A percentile compares a stretch with the other conserved stretches of the same genome.
These are phyloP conservation scores for Alisma plantagoaquatica DNA, from an alignment of 106 monocot genomes.

Conservation along the genomic window DNA sequence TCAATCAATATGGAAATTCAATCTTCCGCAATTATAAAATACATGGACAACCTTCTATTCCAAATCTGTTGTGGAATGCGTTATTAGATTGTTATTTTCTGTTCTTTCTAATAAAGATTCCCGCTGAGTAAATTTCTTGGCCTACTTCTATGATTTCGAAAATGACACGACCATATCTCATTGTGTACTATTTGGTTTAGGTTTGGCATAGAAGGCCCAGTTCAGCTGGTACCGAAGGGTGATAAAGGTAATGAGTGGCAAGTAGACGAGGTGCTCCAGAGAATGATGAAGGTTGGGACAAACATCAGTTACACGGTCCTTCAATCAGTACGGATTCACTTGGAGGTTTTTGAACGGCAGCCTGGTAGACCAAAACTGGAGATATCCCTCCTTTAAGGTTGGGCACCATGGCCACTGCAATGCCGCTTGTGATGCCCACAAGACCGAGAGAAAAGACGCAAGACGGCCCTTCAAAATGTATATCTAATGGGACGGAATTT, in stretches of 20 bases:
- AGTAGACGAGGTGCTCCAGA: conserved; percentile 79
- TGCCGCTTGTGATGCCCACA: too few relatives aligned
- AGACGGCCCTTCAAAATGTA: too few relatives aligned
- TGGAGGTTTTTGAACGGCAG: conserved; percentile 95
- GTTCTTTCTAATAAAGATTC: too few relatives aligned
- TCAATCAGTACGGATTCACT: conserved; percentile 75
- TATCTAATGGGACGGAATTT: too few relatives aligned
- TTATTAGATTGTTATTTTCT: too few relatives aligned
- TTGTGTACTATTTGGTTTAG: conserved; percentile 15
- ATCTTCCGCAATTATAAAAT: background rate
- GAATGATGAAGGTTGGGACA: conserved; percentile 49
- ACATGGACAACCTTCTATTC: background rate
- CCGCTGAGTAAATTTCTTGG: background rate
- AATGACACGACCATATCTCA: background rate
- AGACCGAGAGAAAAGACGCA: too few relatives aligned
- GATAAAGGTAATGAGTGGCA: conserved; percentile 73
- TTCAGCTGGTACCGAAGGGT: conserved; percentile 54
- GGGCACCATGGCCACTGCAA: too few relatives aligned
- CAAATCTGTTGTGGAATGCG: too few relatives aligned
- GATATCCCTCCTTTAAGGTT: conserved; percentile 48
- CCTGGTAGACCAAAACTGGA: conserved; percentile 91
- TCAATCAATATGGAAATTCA: background rate
- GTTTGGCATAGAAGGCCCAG: conserved; percentile 97
- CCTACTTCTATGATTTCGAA: background rate
- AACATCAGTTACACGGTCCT: conserved; percentile 33